phyloP scores from a whole-genome alignment of 805 yeast species.

The Cyberlindnera amylophila region DNA sequence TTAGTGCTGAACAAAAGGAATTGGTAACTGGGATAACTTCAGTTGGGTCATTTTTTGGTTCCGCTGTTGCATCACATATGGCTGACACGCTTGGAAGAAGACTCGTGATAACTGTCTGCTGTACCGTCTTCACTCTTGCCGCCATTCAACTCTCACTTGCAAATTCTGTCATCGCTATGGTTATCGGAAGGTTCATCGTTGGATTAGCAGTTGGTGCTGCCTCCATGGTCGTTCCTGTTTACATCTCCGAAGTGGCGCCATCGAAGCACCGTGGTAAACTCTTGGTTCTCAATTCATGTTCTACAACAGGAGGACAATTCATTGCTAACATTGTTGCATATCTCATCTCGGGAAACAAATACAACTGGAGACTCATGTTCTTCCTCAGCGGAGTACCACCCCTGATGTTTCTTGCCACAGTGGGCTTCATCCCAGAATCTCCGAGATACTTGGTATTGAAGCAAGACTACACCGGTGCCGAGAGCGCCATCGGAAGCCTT shows the following conservation, averaged over 20 bases:
- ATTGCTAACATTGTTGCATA: conserved; percentile 40
- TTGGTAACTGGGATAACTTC: conserved; percentile 43
- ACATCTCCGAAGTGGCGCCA: conserved; percentile 50
- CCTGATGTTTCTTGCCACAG: conserved; percentile 31
- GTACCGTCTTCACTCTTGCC: conserved; percentile 43
- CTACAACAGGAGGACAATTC: conserved; percentile 50
- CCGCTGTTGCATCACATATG: conserved; percentile 44
- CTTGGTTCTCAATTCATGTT: conserved; percentile 36
- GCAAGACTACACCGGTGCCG: conserved; percentile 33
- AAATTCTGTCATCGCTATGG: conserved; percentile 36
- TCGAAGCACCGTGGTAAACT: conserved; percentile 36
- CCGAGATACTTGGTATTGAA: conserved; percentile 42
- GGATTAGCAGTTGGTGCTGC: conserved; percentile 76
- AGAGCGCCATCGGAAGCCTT: conserved; percentile 41
- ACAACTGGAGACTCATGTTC: conserved; percentile 38
- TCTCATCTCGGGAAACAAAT: conserved; percentile 27
- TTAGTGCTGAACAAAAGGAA: conserved; percentile 36
- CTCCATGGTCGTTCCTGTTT: conserved; percentile 62
- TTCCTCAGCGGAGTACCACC: conserved; percentile 41
- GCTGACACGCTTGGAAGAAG: conserved; percentile 49
- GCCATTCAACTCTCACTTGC: conserved; percentile 47
- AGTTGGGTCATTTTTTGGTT: conserved; percentile 52
- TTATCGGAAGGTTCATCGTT: conserved; percentile 55
- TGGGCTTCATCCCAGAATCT: conserved; percentile 47
- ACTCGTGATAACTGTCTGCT: conserved; percentile 36